These are phyloP conservation scores for Aureobasidium subglaciale DNA, from an alignment of 2,329 filamentous ascomycete genomes.

Conservation along the genomic window DNA sequence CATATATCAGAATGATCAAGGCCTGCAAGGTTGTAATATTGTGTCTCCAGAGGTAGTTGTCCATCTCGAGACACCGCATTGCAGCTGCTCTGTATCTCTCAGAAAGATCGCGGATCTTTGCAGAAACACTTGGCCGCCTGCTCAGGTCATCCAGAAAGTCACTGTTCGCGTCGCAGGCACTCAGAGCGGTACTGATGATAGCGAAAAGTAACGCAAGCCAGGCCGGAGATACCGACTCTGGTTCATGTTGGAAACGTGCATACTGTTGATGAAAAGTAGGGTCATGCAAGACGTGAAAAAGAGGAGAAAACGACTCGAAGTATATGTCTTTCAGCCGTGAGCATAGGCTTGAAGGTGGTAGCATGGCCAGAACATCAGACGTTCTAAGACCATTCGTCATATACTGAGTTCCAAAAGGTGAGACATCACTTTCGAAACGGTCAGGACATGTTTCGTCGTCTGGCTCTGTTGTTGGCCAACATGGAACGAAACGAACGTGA, in stretches of 20 bases:
- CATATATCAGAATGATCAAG: constrained; percentile 35
- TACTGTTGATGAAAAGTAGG: constrained; percentile 35
- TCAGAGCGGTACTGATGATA: constrained; percentile 33
- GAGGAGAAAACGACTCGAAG: constrained; percentile 17
- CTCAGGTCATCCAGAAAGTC: constrained; percentile 25
- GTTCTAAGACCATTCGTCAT: neutral
- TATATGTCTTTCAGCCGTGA: constrained; percentile 30
- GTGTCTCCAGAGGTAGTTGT: constrained; percentile 33
- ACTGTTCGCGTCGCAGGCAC: neutral
- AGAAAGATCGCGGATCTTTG: constrained; percentile 32
- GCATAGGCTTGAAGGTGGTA: neutral
- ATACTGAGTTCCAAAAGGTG: neutral
- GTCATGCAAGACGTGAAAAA: constrained; percentile 38
- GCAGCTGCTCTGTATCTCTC: constrained; percentile 33
- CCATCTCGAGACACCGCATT: constrained; percentile 33
- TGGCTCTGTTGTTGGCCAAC: neutral
- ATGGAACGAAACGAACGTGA: neutral
- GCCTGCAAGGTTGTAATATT: constrained; percentile 35
- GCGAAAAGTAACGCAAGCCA: constrained; percentile 36
- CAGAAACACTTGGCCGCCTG: constrained; percentile 30
- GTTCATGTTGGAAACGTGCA: constrained; percentile 31
- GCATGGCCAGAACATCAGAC: neutral
- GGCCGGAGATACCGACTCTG: constrained; percentile 29
- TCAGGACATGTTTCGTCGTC: neutral
- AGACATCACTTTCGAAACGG: neutral